Conservation (phyloP, 257 asterid species). For the Gentiana straminea region DNA sequence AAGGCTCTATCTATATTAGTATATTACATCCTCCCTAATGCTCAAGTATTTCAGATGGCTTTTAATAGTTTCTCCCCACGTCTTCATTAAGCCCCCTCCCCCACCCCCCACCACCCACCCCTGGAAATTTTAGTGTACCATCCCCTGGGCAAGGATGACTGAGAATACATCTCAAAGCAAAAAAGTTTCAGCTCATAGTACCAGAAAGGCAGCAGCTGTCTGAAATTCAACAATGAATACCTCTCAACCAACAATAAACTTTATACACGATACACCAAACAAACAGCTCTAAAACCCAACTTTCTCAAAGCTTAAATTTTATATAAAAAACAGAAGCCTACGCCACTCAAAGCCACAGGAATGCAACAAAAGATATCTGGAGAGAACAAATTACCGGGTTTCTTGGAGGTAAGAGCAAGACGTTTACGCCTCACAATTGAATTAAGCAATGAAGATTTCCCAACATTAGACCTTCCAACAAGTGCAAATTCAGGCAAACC, state of each 20-base stretch:
- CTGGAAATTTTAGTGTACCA: too few species aligned
- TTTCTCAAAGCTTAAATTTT: not conserved
- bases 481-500: conserved; percentile 86
- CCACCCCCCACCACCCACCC: too few species aligned
- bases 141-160: too few species aligned
- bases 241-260: not conserved
- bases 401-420: conserved; percentile 93
- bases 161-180: too few species aligned
- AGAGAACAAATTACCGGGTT: conserved; percentile 45
- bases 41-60: too few species aligned
- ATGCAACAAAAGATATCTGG: not conserved
- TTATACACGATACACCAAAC: not conserved
- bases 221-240: not conserved
- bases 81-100: too few species aligned
- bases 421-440: conserved; percentile 78
- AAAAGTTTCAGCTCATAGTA: too few species aligned
- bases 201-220: too few species aligned
- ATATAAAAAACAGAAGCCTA: not conserved
- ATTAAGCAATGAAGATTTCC: conserved; percentile 83
- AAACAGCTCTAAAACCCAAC: not conserved
- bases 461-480: conserved; percentile 94
- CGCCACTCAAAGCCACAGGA: not conserved
- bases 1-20: too few species aligned
- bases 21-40: too few species aligned
- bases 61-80: too few species aligned